Evolutionary conservation across 805 yeast genomes (phyloP).

Genomic region (Wickerhamomyces pijperi): DNA sequence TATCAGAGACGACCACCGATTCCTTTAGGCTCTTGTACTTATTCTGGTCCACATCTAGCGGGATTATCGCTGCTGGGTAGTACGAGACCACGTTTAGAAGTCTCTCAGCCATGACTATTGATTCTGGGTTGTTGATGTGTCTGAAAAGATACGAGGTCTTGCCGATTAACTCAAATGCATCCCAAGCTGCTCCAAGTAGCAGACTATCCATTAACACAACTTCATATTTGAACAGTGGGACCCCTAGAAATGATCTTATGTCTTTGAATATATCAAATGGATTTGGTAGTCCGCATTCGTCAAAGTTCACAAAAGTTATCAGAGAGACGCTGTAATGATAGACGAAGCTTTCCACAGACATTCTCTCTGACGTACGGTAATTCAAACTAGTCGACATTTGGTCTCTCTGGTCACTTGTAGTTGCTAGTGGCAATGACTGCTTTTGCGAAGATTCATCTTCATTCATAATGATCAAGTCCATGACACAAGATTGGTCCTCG

Average conservation of each 20-base stretch:
- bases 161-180: slow-evolving; percentile 24
- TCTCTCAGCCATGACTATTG: slow-evolving; percentile 5
- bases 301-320: slow-evolving; percentile 20
- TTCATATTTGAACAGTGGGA: slow-evolving; percentile 25
- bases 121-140: slow-evolving; percentile 5
- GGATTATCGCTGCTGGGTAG: slow-evolving; percentile 12
- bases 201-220: slow-evolving; percentile 33
- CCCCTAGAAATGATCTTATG: slow-evolving; percentile 20
- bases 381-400: too few species aligned
- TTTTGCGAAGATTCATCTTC: too few species aligned
- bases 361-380: slow-evolving; percentile 23
- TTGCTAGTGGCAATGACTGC: too few species aligned
- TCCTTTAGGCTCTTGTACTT: slow-evolving; percentile 8
- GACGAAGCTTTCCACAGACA: slow-evolving; percentile 32
- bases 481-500: too few species aligned
- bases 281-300: slow-evolving; percentile 23
- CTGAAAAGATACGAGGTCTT: slow-evolving; percentile 23
- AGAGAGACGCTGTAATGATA: slow-evolving; percentile 30
- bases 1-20: slow-evolving; percentile 11
- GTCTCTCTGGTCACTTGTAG: too few species aligned
- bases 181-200: slow-evolving; percentile 26
- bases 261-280: slow-evolving; percentile 30
- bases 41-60: slow-evolving; percentile 7
- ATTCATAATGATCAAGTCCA: too few species aligned
- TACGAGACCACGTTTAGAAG: slow-evolving; percentile 10